Conservation (phyloP, 2,329 filamentous ascomycete species). For the Ramularia endophylla region DNA sequence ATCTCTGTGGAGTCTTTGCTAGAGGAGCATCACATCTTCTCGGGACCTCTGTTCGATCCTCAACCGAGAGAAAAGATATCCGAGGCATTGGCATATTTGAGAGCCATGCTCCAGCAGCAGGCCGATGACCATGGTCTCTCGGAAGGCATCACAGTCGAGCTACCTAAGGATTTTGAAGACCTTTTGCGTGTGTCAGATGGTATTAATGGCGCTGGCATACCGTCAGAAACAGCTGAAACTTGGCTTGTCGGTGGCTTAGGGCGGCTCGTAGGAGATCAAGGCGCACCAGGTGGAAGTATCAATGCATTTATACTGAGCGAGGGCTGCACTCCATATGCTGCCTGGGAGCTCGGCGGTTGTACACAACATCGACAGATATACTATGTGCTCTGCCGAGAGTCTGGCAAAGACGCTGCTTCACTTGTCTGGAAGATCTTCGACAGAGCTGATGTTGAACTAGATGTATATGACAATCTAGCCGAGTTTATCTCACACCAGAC, state of each 20-base stretch:
- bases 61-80: too few relatives aligned
- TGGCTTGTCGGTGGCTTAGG: background rate
- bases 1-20: too few relatives aligned
- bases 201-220: background rate
- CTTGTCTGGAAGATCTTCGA: conserved; percentile 1
- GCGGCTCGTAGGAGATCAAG: too few relatives aligned
- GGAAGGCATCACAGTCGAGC: background rate
- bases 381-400: background rate
- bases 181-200: background rate
- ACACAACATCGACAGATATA: background rate
- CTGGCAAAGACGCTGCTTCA: background rate
- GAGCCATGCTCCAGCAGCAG: too few relatives aligned
- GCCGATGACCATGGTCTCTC: too few relatives aligned
- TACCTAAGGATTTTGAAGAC: background rate
- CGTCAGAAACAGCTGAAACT: background rate
- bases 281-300: too few relatives aligned
- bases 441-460: background rate
- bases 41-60: too few relatives aligned
- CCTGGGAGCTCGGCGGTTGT: background rate
- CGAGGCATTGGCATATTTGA: too few relatives aligned
- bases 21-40: too few relatives aligned
- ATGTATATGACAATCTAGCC: background rate
- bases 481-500: conserved; percentile 1
- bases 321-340: too few relatives aligned
- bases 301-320: too few relatives aligned